A percentile compares a stretch with the other conserved stretches of the same genome.
Conservation (phyloP, 345 rosid species). For the Rhodamnia argentea region DNA sequence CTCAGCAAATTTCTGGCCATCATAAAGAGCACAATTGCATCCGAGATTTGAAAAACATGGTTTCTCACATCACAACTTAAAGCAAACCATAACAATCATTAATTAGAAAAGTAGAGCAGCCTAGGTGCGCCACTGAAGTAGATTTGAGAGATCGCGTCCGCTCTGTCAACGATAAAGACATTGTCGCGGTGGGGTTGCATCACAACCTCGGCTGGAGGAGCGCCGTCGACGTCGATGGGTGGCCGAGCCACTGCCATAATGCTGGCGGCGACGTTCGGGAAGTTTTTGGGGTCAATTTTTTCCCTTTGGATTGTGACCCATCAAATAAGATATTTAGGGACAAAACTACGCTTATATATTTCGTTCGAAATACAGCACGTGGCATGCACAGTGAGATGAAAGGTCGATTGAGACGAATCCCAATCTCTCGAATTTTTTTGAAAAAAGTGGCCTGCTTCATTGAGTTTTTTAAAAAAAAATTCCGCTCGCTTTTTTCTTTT, state of each 20-base stretch:
- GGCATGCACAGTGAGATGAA: neutral
- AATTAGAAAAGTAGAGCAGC: too few species aligned
- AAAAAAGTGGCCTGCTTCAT: too few species aligned
- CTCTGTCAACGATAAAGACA: neutral
- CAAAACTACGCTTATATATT: neutral
- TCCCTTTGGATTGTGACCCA: neutral
- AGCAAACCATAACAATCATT: too few species aligned
- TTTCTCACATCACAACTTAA: too few species aligned
- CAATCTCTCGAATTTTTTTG: too few species aligned
- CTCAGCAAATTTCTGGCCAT: too few species aligned
- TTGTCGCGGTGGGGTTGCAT: neutral
- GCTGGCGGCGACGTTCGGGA: neutral
- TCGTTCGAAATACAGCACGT: neutral
- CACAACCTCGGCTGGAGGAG: neutral
- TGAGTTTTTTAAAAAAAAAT: too few species aligned
- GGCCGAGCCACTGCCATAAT: neutral
- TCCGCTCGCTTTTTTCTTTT: too few species aligned
- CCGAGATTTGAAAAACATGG: too few species aligned
- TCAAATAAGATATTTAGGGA: neutral
- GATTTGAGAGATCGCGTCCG: neutral
- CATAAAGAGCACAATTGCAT: too few species aligned
- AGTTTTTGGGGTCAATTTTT: neutral
- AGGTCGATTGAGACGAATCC: too few species aligned
- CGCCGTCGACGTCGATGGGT: neutral
- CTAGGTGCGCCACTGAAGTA: neutral